Evolutionary conservation across 2,329 filamentous ascomycete species (phyloP).

Genomic region (Zasmidium angulare): DNA sequence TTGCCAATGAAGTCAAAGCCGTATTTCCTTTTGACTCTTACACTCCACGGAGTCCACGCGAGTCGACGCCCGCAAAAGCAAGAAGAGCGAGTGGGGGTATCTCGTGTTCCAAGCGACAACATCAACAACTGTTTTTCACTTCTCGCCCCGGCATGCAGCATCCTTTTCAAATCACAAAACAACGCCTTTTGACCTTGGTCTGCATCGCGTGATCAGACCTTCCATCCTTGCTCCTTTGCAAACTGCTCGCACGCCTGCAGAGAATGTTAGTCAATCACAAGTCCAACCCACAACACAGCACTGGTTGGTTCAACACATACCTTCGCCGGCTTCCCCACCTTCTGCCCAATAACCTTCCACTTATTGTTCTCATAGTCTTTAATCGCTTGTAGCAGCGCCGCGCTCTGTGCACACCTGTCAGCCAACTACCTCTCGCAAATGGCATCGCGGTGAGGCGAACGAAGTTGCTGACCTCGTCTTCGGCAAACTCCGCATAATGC

Average conservation of each 20-base stretch:
- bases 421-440: conserved; percentile 15
- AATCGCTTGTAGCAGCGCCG: conserved; percentile 84
- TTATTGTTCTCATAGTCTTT: conserved; percentile 99
- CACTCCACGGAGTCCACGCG: too few relatives aligned
- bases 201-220: conserved; percentile 24
- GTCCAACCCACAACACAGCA: conserved; percentile 11
- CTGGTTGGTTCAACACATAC: conserved; percentile 48
- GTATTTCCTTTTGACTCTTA: neutral
- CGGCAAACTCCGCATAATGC: conserved; percentile 98
- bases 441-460: conserved; percentile 38
- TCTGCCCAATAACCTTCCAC: conserved; percentile 96
- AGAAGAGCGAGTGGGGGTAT: conserved; percentile 17
- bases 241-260: conserved; percentile 81
- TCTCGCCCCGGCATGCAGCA: neutral
- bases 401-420: conserved; percentile 55
- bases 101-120: too few relatives aligned
- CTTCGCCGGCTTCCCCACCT: conserved; percentile 97
- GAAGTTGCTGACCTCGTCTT: conserved; percentile 76
- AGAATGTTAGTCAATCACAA: neutral
- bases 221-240: conserved; percentile 75
- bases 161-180: conserved; percentile 5
- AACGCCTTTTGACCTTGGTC: neutral
- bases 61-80: neutral
- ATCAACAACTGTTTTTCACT: neutral
- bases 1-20: neutral